Conservation (phyloP, 306 rosid species). For the Styphnolobium japonicum region DNA sequence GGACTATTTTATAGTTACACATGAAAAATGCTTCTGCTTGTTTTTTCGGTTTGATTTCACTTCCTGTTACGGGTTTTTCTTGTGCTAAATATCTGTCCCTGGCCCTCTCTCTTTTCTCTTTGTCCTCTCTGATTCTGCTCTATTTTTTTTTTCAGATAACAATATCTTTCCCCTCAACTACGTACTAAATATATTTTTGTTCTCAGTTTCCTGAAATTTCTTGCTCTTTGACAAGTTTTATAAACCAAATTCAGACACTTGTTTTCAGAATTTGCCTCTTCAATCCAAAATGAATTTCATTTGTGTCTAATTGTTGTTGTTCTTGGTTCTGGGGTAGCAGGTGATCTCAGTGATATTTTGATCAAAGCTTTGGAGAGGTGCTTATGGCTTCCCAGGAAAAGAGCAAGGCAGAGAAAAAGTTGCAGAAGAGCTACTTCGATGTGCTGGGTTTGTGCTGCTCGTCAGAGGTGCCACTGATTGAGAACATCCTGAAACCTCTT, state of each 20-base stretch:
- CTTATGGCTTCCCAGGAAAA: conserved; percentile 35
- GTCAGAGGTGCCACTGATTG: conserved; percentile 72
- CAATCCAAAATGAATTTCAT: background rate
- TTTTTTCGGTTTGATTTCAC: background rate
- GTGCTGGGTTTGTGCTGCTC: conserved; percentile 90
- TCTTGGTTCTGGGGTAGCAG: background rate
- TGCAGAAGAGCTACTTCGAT: conserved; percentile 80
- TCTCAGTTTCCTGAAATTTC: background rate
- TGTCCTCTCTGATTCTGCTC: background rate
- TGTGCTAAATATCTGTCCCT: background rate
- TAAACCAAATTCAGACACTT: background rate
- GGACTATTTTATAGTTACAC: background rate
- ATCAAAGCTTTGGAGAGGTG: background rate
- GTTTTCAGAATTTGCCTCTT: no score
- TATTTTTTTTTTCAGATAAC: background rate
- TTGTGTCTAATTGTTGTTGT: background rate
- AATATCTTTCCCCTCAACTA: background rate
- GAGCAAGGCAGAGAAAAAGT: conserved; percentile 22
- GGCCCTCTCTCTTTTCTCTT: background rate
- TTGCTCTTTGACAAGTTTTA: background rate
- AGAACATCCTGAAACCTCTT: conserved; percentile 61
- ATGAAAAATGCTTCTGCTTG: background rate
- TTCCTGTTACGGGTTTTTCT: background rate
- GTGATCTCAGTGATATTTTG: background rate
- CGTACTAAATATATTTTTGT: background rate